A percentile compares a stretch with the other conserved stretches of the same genome.
Conservation (phyloP, 228 moss, liverwort and hornwort species). For the Sphagnum fallax region DNA sequence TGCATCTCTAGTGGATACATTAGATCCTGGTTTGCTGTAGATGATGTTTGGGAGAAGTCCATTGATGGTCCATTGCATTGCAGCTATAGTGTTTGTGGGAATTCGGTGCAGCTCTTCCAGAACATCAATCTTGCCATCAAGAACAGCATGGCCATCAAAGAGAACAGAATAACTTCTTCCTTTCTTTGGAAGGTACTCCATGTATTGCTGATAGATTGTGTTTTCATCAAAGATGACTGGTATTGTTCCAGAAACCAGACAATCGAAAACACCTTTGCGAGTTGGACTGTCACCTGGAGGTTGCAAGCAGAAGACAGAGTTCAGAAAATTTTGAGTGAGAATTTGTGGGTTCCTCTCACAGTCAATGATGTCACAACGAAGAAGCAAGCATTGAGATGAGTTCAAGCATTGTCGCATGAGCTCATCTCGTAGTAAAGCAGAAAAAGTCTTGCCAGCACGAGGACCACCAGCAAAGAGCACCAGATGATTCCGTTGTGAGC, state of each 20-base stretch:
- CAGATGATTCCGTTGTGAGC: conserved; percentile 12
- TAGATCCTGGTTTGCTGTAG: conserved; percentile 19
- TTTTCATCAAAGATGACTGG: conserved; percentile 36
- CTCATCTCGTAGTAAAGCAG: conserved; percentile 13
- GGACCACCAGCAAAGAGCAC: conserved; percentile 36
- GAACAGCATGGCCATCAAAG: conserved; percentile 16
- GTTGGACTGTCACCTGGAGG: conserved; percentile 58
- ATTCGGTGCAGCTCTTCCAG: conserved; percentile 23
- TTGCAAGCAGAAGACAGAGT: conserved; percentile 47
- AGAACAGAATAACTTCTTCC: conserved; percentile 36
- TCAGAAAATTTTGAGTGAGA: conserved; percentile 19
- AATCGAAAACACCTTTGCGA: conserved; percentile 48
- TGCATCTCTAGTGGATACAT: conserved; percentile 30
- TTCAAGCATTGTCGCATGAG: conserved; percentile 31
- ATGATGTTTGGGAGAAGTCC: conserved; percentile 26
- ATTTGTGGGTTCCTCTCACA: conserved; percentile 32
- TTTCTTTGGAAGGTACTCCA: conserved; percentile 41
- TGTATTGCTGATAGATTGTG: conserved; percentile 36
- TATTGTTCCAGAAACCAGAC: conserved; percentile 41
- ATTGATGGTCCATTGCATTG: conserved; percentile 27
- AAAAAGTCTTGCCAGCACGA: conserved; percentile 10
- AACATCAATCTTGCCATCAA: conserved; percentile 8
- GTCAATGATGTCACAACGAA: conserved; percentile 19
- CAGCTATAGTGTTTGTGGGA: conserved; percentile 12
- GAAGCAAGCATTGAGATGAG: conserved; percentile 18